phyloP scores from a whole-genome alignment of 129 eudicot species.

The Artemisia annua region DNA sequence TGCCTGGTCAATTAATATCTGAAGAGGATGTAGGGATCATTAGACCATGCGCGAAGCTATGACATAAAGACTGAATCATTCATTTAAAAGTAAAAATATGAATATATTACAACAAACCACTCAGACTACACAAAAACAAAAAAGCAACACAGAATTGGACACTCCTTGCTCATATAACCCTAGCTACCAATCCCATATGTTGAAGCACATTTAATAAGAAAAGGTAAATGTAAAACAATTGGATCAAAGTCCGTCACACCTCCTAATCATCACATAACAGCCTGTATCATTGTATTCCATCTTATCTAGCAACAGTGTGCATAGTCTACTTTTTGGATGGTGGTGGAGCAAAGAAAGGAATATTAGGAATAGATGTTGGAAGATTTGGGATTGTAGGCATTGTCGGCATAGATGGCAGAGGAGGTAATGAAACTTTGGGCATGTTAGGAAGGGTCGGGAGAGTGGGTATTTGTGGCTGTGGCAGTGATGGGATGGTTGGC shows the following conservation, averaged over 20 bases:
- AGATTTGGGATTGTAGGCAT: slow-evolving; percentile 15
- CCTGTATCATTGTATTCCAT: neutral
- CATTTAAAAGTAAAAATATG: neutral
- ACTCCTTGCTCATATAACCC: slow-evolving; percentile 9
- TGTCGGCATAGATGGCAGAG: slow-evolving; percentile 27
- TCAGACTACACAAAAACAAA: neutral
- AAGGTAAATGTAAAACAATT: neutral
- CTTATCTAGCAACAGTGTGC: neutral
- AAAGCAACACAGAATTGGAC: neutral
- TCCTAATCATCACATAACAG: neutral
- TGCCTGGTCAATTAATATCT: no score
- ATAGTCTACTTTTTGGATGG: slow-evolving; percentile 19
- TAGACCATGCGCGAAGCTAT: no score
- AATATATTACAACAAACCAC: slow-evolving; percentile 12
- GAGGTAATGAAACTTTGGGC: slow-evolving; percentile 29
- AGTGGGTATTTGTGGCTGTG: slow-evolving; percentile 21
- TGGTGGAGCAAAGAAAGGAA: slow-evolving; percentile 33
- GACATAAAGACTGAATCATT: no score
- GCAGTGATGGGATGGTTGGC: slow-evolving; percentile 16
- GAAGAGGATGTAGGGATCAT: no score
- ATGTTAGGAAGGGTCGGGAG: slow-evolving; percentile 16
- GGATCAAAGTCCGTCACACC: neutral
- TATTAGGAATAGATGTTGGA: slow-evolving; percentile 28
- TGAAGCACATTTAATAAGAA: neutral
- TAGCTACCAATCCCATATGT: neutral